Evolutionary conservation across 306 rosid species (phyloP), one percentile per base, ranked within the genome.

Genomic region (Lathyrus sativus): DNA sequence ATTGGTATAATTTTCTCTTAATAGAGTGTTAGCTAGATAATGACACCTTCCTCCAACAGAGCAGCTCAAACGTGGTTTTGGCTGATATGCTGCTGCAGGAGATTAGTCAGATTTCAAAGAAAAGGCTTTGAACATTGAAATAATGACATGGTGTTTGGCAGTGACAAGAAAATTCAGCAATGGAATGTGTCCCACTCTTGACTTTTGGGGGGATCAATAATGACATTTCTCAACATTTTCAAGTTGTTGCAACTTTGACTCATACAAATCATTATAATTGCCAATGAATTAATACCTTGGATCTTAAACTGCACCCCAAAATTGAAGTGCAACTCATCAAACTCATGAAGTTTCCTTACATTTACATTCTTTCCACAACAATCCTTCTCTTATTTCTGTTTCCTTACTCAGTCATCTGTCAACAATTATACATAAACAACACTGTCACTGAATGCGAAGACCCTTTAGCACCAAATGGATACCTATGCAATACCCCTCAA

Each of bases 391-490:
- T 77, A 9, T 67, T 24, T 29, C 28, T 77, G 5, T 68, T 76
- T 24, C 74, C 50, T 74, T 53, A 57, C 4, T 51, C 78, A 62
- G 11, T 76, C 14, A 17, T 67, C 5, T 44, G 68, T 53, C 92
- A 87, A 76, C 89, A 87, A 73, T 19, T 45, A 35, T 82, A 82
- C 60, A 69, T 80, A 1, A 84, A 80, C 31, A 10, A 0, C 56
- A 75, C 79, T 4, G 63, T 56, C 24, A 59, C 66, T 48, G 50
- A 78, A 35, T 84, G 89, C 71, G 1, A 0, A 24, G 73, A 63
- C 83, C 78, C 78, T 62, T 70, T 62, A 2, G 60, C 14, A 11
- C 41, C 90, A 29, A 78, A 85, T 67, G 87, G 87, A 3, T 80
- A 80, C 60, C 72, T 80, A 26, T 85, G 90, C 70, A 79, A 75